Percentiles rank a stretch among this genome's conserved stretches.
Conservation (phyloP, 805 yeast genomes). For the Nakazawaea ernobii region DNA sequence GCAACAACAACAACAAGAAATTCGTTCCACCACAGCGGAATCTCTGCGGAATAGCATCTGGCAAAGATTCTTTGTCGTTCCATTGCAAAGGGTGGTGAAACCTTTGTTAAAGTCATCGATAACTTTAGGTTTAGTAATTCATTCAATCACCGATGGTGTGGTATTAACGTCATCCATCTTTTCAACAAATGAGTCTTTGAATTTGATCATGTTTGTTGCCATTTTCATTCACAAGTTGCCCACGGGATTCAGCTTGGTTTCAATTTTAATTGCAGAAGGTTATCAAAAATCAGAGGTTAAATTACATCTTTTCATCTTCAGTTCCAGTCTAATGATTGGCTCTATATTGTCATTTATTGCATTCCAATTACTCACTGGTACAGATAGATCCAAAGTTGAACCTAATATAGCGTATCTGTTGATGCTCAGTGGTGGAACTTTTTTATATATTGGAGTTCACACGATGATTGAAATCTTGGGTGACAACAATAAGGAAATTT, state of each 20-base stretch:
- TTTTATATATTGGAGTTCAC: slow-evolving; percentile 65
- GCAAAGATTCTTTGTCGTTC: slow-evolving; percentile 9
- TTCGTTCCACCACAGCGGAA: too few species aligned
- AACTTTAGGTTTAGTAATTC: slow-evolving; percentile 59
- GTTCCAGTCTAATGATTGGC: slow-evolving; percentile 56
- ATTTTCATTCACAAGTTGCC: slow-evolving; percentile 71
- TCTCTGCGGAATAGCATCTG: not conserved
- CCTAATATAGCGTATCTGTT: slow-evolving; percentile 50
- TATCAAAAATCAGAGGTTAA: slow-evolving; percentile 26
- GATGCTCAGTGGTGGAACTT: slow-evolving; percentile 67
- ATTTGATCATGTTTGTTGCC: slow-evolving; percentile 47
- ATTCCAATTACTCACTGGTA: slow-evolving; percentile 19
- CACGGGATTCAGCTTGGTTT: slow-evolving; percentile 61
- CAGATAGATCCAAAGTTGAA: slow-evolving; percentile 19
- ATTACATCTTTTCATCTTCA: slow-evolving; percentile 46
- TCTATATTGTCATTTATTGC: slow-evolving; percentile 43
- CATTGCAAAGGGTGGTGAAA: slow-evolving; percentile 26
- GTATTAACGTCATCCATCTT: slow-evolving; percentile 56
- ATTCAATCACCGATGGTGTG: slow-evolving; percentile 67
- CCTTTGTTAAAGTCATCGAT: slow-evolving; percentile 15
- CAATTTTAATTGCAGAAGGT: slow-evolving; percentile 42
- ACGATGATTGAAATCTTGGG: slow-evolving; percentile 36
- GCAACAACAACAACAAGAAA: slow-evolving; percentile 1
- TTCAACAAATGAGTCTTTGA: slow-evolving; percentile 30
- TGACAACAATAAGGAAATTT: not conserved